Percentiles rank a stretch among this genome's conserved stretches.
These are phyloP conservation scores for Chenopodium album DNA, from an alignment of 148 eudicot genomes.

Conservation along the genomic window DNA sequence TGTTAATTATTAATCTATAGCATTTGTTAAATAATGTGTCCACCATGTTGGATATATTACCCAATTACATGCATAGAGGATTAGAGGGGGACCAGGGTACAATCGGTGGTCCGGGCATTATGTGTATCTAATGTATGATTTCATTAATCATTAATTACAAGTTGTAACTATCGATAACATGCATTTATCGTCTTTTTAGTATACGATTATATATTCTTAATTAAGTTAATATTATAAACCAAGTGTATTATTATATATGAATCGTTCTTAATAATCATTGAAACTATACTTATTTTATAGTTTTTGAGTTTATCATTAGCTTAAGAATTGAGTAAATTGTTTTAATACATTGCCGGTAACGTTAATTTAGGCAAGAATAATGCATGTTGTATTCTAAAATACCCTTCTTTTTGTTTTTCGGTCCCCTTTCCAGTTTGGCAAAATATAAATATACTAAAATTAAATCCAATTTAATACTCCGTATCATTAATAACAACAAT, in stretches of 20 bases:
- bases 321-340: neutral
- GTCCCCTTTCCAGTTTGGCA: neutral
- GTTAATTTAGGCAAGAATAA: neutral
- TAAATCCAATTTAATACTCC: no score
- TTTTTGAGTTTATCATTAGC: neutral
- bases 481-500: no score
- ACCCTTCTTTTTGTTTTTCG: neutral
- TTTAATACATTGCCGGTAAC: neutral
- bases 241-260: neutral
- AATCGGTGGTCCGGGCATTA: neutral
- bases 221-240: no score
- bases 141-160: neutral
- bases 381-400: neutral
- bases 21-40: slow-evolving; percentile 1
- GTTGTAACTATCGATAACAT: neutral
- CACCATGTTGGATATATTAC: neutral
- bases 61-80: neutral
- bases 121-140: neutral
- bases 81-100: neutral
- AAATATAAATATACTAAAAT: no score
- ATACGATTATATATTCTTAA: no score
- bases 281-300: neutral
- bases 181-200: neutral
- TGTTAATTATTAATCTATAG: neutral
- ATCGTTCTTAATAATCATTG: neutral